Evolutionary conservation across 106 monocot genomes (phyloP), one percentile per base, ranked within the genome.

Genomic region (Dendrobium huoshanense): DNA sequence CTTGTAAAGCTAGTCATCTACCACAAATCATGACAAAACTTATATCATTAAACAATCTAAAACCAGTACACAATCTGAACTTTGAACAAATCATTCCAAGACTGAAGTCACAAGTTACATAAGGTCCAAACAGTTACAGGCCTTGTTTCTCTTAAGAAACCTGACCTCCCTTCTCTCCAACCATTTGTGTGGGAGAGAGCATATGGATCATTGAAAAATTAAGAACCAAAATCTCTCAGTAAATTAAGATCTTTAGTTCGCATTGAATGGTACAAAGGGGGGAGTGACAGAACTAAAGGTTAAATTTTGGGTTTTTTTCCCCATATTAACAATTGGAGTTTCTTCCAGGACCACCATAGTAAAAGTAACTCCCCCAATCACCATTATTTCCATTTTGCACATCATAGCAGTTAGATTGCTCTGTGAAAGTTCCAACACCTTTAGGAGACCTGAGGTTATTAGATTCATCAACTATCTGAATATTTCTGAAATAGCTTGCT

Each of bases 321-420:
- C 70, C 76, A 61, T 84, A 90, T 59, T 77, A 82, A 55, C 89
- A 90, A 78, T 85, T 84, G 40, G 77, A n/a, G 40, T 47, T 85
- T 45, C 77, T 89, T 43, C 89, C 89, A 27, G 89, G 89, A 18
- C 89, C 89, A 41, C 89, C 89, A 87, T 87, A 90, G 80, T 85
- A 90, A 49, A 90, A 90, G 70, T 78, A 87, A 41, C 20, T 83
- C 1, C 89, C 89, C 89, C 87, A 90, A 18, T 86, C 89, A 20
- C 82, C 82, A 75, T 84, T 86, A 72, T 77, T 78, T 42, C 86
- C 82, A 72, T 41, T 84, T 47, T 84, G 84, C 55, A 90, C 87
- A 83, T 89, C 82, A 55, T 89, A 86, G 85, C 89, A 89, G 43
- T 87, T 82, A 10, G 86, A 86, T 79, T 86, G 84, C 82, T 86